A percentile compares a stretch with the other conserved stretches of the same genome.
phyloP scores from a whole-genome alignment of 441 rosid species.

The Syzygium syzygioides region DNA sequence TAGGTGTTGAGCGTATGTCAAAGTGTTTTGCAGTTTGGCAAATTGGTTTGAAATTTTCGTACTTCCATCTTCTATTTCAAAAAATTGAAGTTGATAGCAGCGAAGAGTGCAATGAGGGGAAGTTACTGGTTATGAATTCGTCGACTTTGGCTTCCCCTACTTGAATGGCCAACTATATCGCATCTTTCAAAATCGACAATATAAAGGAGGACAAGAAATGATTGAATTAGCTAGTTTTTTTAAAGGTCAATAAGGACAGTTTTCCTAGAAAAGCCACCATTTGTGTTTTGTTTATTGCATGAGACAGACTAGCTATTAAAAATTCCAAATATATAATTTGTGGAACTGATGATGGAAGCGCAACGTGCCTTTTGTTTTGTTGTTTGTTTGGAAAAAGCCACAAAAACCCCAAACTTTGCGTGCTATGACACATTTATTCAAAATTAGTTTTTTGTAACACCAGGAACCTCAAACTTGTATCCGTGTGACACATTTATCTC shows the following conservation, averaged over 20 bases:
- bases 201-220: background rate
- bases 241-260: background rate
- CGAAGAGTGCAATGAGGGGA: background rate
- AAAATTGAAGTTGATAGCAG: background rate
- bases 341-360: background rate
- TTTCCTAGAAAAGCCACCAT: background rate
- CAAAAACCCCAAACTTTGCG: too few relatives aligned
- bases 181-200: background rate
- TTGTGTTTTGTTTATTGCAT: background rate
- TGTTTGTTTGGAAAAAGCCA: background rate
- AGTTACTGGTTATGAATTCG: background rate
- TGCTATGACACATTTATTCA: too few relatives aligned
- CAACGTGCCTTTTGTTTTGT: background rate
- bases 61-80: background rate
- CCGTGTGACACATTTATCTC: too few relatives aligned
- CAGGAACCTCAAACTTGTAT: too few relatives aligned
- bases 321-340: background rate
- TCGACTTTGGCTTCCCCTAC: background rate
- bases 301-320: background rate
- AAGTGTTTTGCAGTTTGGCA: background rate
- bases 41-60: background rate
- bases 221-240: background rate
- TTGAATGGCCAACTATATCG: background rate
- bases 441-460: too few relatives aligned
- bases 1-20: background rate